Conservation (phyloP, 257 asterid species). For the Perilla frutescens region DNA sequence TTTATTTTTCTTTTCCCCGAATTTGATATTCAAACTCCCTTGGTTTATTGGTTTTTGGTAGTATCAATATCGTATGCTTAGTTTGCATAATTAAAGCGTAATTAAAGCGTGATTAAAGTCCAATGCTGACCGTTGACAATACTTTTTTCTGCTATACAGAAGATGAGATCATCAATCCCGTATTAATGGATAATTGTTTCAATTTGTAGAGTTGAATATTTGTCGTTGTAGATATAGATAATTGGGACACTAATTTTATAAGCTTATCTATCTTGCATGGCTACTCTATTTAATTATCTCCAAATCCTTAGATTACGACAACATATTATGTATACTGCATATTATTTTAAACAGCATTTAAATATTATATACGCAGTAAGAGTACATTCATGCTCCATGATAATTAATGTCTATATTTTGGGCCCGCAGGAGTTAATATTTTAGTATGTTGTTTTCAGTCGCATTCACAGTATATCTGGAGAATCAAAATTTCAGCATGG, state of each 20-base stretch:
- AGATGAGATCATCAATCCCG: not conserved
- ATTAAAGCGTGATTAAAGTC: not conserved
- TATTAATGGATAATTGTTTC: not conserved
- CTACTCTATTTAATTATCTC: constrained; percentile 9
- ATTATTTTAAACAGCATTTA: not conserved
- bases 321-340: not conserved
- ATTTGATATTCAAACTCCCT: not conserved
- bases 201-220: not conserved
- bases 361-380: constrained; percentile 35
- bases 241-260: constrained; percentile 4
- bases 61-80: not conserved
- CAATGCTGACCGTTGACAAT: not conserved
- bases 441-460: constrained; percentile 37
- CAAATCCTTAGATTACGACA: constrained; percentile 17
- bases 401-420: constrained; percentile 35
- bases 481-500: constrained; percentile 18
- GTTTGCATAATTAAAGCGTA: not conserved
- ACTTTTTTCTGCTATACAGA: not conserved
- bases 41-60: not conserved
- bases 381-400: constrained; percentile 38
- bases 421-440: constrained; percentile 43
- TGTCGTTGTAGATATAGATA: not conserved
- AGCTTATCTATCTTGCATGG: constrained; percentile 32
- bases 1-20: not conserved
- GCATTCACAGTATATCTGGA: constrained; percentile 35